A percentile compares a stretch with the other conserved stretches of the same genome.
phyloP scores from a whole-genome alignment of 1,139 yeast genomes.

The Saccharomyces hybrid region DNA sequence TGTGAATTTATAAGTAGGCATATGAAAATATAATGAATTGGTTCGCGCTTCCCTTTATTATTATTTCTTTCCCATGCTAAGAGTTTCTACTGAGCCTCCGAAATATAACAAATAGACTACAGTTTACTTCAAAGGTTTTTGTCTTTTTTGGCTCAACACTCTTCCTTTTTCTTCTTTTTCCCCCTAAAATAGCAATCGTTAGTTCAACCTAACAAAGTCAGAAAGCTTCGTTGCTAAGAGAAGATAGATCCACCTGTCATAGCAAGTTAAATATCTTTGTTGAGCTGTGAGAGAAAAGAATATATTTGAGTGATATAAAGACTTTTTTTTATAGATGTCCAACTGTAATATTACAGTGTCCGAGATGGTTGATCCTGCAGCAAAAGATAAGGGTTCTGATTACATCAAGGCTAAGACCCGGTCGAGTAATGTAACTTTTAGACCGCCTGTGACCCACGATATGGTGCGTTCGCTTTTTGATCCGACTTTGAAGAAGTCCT shows the following conservation, averaged over 20 bases:
- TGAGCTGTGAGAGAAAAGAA: no score
- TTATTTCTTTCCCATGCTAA: neutral
- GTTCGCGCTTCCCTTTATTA: neutral
- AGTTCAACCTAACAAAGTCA: neutral
- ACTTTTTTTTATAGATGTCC: neutral
- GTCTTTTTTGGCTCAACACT: neutral
- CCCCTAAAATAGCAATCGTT: neutral
- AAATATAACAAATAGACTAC: neutral
- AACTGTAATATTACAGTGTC: neutral
- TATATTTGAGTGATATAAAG: neutral
- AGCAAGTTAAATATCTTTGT: neutral
- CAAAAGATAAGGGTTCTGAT: neutral
- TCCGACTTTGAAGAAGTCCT: conserved; percentile 64
- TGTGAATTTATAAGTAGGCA: neutral
- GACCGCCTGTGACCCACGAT: conserved; percentile 76
- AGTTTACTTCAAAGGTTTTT: neutral
- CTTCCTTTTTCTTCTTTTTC: neutral
- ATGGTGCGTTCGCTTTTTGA: conserved; percentile 80
- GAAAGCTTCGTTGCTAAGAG: neutral
- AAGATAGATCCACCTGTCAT: neutral
- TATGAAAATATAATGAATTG: neutral
- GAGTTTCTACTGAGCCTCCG: neutral
- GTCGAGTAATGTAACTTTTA: conserved; percentile 37
- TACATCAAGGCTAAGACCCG: conserved; percentile 20
- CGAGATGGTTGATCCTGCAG: neutral